Conservation (phyloP, 306 rosid genomes). For the Acacia melanoxylon region DNA sequence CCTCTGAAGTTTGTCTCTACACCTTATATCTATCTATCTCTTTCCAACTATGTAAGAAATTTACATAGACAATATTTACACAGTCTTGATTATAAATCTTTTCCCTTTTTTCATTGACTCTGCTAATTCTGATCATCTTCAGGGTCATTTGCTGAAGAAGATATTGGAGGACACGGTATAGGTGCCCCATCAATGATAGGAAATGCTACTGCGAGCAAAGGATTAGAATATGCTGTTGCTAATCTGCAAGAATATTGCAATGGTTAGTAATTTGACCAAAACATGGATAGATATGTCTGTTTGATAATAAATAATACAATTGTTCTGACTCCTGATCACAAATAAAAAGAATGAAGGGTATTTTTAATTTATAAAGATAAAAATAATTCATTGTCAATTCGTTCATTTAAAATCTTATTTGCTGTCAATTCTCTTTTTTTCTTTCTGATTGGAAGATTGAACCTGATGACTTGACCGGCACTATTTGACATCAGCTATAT, state of each 20-base stretch:
- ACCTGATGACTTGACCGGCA: not conserved
- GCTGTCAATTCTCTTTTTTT: not conserved
- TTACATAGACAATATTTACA: not conserved
- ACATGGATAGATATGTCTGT: not conserved
- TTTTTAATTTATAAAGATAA: not conserved
- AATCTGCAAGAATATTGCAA: constrained; percentile 98
- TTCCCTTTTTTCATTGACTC: not conserved
- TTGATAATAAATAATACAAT: constrained; percentile 1
- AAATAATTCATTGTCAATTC: not conserved
- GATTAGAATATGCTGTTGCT: constrained; percentile 95
- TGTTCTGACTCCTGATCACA: not conserved
- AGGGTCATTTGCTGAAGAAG: constrained; percentile 99
- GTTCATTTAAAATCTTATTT: not conserved
- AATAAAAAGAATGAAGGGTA: not conserved
- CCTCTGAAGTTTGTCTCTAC: not conserved
- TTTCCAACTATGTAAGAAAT: not conserved
- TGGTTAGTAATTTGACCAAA: constrained; percentile 49
- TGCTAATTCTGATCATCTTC: constrained; percentile 34
- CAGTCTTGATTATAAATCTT: not conserved
- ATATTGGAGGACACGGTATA: constrained; percentile 82
- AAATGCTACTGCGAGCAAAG: constrained; percentile 91
- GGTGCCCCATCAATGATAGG: constrained; percentile 66
- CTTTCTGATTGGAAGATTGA: constrained; percentile 15
- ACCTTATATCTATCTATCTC: not conserved
- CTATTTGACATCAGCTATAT: not conserved